These are phyloP conservation scores for Cladosporium halotolerans DNA, from an alignment of 2,329 filamentous ascomycete genomes.

Conservation along the genomic window DNA sequence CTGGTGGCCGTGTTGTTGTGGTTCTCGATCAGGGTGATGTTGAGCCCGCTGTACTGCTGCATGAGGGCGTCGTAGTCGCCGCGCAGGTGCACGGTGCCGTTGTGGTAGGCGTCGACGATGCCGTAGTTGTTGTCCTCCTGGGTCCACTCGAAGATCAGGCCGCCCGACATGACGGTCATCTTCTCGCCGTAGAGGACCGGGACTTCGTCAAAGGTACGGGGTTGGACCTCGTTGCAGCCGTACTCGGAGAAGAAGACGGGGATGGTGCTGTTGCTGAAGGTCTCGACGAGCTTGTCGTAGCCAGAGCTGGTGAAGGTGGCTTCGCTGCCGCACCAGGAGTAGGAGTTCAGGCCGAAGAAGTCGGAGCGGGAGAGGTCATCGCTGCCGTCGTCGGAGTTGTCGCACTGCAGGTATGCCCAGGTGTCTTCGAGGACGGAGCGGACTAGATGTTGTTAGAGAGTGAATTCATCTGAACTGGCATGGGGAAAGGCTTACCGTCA, in stretches of 20 bases:
- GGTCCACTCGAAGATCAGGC: conserved; percentile 74
- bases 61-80: conserved; percentile 61
- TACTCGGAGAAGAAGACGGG: conserved; percentile 80
- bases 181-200: conserved; percentile 62
- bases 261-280: conserved; percentile 60
- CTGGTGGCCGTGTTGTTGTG: conserved; percentile 52
- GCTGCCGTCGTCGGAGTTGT: conserved; percentile 42
- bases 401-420: conserved; percentile 70
- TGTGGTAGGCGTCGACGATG: conserved; percentile 39
- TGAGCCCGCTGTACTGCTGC: conserved; percentile 66
- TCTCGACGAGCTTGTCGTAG: conserved; percentile 57
- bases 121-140: conserved; percentile 60
- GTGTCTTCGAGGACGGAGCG: conserved; percentile 65
- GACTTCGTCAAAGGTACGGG: conserved; percentile 71
- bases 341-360: conserved; percentile 71
- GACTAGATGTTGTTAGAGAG: conserved; percentile 39
- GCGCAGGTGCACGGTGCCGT: conserved; percentile 39
- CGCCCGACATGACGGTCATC: conserved; percentile 69
- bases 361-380: conserved; percentile 58
- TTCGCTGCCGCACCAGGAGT: conserved; percentile 65
- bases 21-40: conserved; percentile 62
- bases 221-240: conserved; percentile 67
- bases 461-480: not conserved
- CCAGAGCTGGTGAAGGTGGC: conserved; percentile 58
- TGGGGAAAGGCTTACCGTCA: conserved; percentile 38